Evolutionary conservation across 1,139 yeast genomes (phyloP), one percentile per base, ranked within the genome.

Genomic region (Groenewaldozyma auringiensis): DNA sequence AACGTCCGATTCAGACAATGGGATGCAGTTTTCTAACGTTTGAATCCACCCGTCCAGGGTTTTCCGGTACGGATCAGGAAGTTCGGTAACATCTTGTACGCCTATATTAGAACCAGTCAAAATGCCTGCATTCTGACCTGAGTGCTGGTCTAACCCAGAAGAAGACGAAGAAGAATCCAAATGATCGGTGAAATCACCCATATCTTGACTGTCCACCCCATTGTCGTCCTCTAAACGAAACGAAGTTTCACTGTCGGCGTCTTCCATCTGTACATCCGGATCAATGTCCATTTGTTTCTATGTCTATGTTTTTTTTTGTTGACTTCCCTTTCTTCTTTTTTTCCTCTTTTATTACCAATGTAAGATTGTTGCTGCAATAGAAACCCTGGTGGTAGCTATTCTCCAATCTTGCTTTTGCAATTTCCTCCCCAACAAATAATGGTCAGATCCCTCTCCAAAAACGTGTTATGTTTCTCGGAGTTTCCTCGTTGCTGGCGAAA

Each of bases 1-100:
- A 40, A 94, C 94, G 49, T 86, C 89, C 37, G 76, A 77, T 63
- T 92, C 97, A 17, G 84, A 72, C 51, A 92, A 74, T 22, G 92
- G 94, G 67, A 86, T 84, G 67, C 96, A 89, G 55, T 81, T 76
- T 50, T 76, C 70, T 54, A 86, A 71, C 54, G 74, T 71, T 49
- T 76, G 82, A 49, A 86, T 81, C 75, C 70, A 66, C 32, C 76
- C 78, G 62, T 92, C 98, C 46, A 58, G 50, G 47, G 58, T 57
- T 37, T 54, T 52, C 40, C 56, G 47, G 8, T 54, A 49, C 18
- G 50, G 48, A 11, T 51, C 42, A 13, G 51, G 50, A 41, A 55
- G 47, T 42, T 55, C 57, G 14, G 52, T 48, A 4, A 43, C 43
- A 38, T 40, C 44, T 25, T 21, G 36, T 41, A 21, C 45, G 29